Percentiles rank a stretch among this genome's conserved stretches.
These are phyloP conservation scores for Exophiala sideris DNA, from an alignment of 2,329 filamentous ascomycete species.

Conservation along the genomic window DNA sequence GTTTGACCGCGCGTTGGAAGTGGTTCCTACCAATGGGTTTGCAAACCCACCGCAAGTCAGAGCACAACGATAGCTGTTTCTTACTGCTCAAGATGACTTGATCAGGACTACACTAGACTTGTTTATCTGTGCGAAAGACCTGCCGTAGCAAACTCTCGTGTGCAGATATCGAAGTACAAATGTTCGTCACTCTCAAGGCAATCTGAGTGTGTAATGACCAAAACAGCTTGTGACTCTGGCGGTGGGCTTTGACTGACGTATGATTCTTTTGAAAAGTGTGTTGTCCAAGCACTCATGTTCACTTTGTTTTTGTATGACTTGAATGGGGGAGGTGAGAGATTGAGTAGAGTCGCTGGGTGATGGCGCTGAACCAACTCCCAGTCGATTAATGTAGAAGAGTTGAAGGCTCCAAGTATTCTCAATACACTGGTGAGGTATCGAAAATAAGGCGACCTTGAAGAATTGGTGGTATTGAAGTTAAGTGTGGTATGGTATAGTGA, in stretches of 20 bases:
- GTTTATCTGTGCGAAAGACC: constrained; percentile 7
- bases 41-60: constrained; percentile 24
- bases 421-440: neutral
- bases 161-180: constrained; percentile 10
- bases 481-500: neutral
- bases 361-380: neutral
- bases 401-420: neutral
- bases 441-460: neutral
- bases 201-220: constrained; percentile 17
- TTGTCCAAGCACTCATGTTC: constrained; percentile 24
- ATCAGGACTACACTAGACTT: constrained; percentile 11
- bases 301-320: constrained; percentile 13
- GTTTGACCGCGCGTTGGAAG: too few species aligned
- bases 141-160: constrained; percentile 9
- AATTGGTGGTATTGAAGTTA: neutral
- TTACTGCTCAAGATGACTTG: constrained; percentile 8
- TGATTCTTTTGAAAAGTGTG: constrained; percentile 15
- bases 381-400: neutral
- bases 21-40: constrained; percentile 3
- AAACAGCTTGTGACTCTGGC: constrained; percentile 26
- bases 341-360: neutral
- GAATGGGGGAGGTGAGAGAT: constrained; percentile 17
- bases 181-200: constrained; percentile 16
- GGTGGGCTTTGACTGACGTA: constrained; percentile 23
- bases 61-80: constrained; percentile 16